These are phyloP conservation scores for Mycena rosella DNA, from an alignment of 768 basidiomycete species.

Conservation along the genomic window DNA sequence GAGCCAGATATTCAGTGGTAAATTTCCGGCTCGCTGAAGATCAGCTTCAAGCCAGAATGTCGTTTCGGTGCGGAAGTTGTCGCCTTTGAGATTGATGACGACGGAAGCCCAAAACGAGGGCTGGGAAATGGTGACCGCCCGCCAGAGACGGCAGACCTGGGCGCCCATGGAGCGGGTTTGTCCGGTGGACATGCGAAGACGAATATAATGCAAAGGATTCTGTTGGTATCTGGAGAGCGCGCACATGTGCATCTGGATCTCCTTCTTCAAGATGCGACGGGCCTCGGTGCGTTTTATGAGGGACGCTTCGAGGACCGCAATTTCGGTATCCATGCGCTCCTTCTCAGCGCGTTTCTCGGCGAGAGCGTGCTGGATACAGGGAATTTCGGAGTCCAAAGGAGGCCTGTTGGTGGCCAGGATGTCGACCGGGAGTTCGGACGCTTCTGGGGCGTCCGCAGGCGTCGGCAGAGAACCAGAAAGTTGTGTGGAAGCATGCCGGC, in stretches of 20 bases:
- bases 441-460: not conserved
- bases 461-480: too few relatives aligned
- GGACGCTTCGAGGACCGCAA: not conserved
- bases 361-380: not conserved
- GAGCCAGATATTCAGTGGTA: not conserved
- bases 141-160: slow-evolving; percentile 21
- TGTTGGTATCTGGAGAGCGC: slow-evolving; percentile 20
- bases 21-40: slow-evolving; percentile 9
- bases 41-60: slow-evolving; percentile 2
- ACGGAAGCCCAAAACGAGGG: slow-evolving; percentile 16
- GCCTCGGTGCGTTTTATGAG: not conserved
- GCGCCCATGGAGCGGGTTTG: slow-evolving; percentile 6
- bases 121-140: not conserved
- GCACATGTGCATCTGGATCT: slow-evolving; percentile 9
- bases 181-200: not conserved
- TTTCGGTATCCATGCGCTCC: slow-evolving; percentile 1
- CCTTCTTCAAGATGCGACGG: not conserved
- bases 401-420: slow-evolving; percentile 22
- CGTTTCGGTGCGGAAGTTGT: not conserved
- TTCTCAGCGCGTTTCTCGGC: not conserved
- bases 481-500: too few relatives aligned
- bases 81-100: not conserved
- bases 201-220: slow-evolving; percentile 26
- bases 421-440: not conserved
- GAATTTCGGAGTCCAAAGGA: not conserved